Evolutionary conservation across 805 yeast genomes (phyloP), one percentile per base, ranked within the genome.

Genomic region (Wickerhamiella musiphila): DNA sequence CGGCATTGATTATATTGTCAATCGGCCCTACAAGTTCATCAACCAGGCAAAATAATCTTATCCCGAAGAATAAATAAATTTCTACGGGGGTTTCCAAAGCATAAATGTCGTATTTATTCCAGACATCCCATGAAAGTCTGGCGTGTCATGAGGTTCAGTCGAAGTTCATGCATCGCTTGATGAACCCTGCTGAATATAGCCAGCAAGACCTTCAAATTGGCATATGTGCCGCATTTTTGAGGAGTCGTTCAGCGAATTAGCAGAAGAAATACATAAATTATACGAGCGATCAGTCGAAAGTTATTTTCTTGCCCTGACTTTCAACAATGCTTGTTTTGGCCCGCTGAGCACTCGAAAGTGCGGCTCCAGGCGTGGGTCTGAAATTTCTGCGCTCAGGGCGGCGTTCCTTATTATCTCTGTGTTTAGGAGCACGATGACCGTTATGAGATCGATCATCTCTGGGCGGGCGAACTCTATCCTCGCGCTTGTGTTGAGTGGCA

Each of bases 271-370:
- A n/a, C n/a, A n/a, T n/a, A n/a, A n/a, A n/a, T n/a, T n/a, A n/a
- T n/a, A n/a, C n/a, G n/a, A n/a, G n/a, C n/a, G n/a, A n/a, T n/a
- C n/a, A 49, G 43, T 74, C 76, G 49, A 81, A 81, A 5, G 68
- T 75, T 25, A 66, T 63, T 52, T 83, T 86, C 57, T 79, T 84
- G 52, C 96, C 96, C n/a, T 73, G 63, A 1, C 94, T 77, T 31
- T 79, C 71, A 18, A 83, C 93, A 49, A 86, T 79, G 5, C 92
- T 84, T 13, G 82, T 81, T 46, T 79, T 75, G 6, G 73, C 93
- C 59, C 96, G 72, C 57, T 69, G 93, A 3, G 96, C 94, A 11
- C 63, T 62, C 2, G 94, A 86, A 45, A 86, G 63, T 0, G 94
- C 94, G 27, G 79, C 68, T 28, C 94, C 84, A 6, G 95, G 53